phyloP scores from a whole-genome alignment of 768 basidiomycete genomes.

The Kwoniella sp. region DNA sequence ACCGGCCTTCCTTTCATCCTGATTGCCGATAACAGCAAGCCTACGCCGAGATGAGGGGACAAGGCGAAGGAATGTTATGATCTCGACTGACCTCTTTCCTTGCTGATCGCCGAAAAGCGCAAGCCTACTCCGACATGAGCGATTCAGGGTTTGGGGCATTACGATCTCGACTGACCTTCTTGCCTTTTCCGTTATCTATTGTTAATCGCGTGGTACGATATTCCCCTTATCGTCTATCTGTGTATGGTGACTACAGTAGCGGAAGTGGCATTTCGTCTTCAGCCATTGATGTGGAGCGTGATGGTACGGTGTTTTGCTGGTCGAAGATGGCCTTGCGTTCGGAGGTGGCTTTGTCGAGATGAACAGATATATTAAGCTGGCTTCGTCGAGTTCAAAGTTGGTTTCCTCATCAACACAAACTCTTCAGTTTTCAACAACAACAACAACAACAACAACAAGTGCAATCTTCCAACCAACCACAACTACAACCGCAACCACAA shows the following conservation, averaged over 20 bases:
- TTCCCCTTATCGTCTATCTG: neutral
- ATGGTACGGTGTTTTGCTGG: neutral
- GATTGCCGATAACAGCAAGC: neutral
- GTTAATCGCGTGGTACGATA: conserved; percentile 1
- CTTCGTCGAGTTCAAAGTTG: neutral
- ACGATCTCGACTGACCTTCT: conserved; percentile 13
- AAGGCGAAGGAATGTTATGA: conserved; percentile 10
- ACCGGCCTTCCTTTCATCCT: neutral
- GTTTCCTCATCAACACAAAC: conserved; percentile 7
- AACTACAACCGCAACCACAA: no score
- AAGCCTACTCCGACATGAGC: conserved; percentile 15
- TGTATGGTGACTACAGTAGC: neutral
- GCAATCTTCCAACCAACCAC: neutral
- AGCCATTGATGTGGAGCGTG: neutral
- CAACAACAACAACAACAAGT: neutral
- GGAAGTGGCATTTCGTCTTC: neutral
- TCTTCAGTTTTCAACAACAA: neutral
- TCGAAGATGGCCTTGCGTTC: neutral
- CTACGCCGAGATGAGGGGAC: conserved; percentile 10
- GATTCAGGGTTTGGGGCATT: conserved; percentile 11
- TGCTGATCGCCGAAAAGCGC: neutral
- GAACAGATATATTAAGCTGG: neutral
- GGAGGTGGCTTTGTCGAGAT: neutral
- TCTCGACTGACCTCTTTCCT: conserved; percentile 3
- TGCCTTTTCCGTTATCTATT: neutral